Evolutionary conservation across 202 grass and related monocot species (phyloP), one percentile per base, ranked within the genome.

Genomic region (Schoenoplectus triqueter): DNA sequence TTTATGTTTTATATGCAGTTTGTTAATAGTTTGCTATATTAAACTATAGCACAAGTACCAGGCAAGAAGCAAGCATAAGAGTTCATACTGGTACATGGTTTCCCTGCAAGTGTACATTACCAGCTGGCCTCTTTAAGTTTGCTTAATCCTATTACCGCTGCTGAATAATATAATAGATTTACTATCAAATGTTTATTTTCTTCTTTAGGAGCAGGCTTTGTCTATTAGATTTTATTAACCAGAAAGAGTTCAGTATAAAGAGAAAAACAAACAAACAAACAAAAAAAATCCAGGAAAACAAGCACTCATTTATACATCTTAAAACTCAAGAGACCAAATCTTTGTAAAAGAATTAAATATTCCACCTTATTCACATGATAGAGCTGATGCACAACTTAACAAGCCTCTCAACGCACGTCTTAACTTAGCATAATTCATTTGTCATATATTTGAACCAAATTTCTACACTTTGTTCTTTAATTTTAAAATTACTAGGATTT

Each of bases 391-490:
- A 31, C 31, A 31, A 31, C 31, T 31, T 46, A 73, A 3, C 8
- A 21, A 73, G 18, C 47, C 46, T 73, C 13, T 49, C 20, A 39
- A 55, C 5, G 7, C 72, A 15, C 50, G 39, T 5, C 40, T 39
- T 39, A 57, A 77, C 73, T 77, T 57, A 15, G 22, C 73, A 17
- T 59, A 77, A 21, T 77, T 77, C 49, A 59, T 9, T 77, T 57
- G 14, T 41, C 31, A 31, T 31, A 31, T 31, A 31, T 31, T 76
- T 7, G 14, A 75, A 40, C 48, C 50, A 76, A 7, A 56, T n/a
- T 76, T 39, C 19, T 46, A 47, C 67, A 70, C 67, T 46, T 69
- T 2, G 9, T 70, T 54, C 51, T 9, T 11, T 54, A 54, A 9
- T 54, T 54, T 11, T 54, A 31, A 31, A 31, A 21, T 39, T 44